A percentile compares a stretch with the other conserved stretches of the same genome.
Conservation (phyloP, 352 stramenopile genomes). For the Phytophthora pisi region DNA sequence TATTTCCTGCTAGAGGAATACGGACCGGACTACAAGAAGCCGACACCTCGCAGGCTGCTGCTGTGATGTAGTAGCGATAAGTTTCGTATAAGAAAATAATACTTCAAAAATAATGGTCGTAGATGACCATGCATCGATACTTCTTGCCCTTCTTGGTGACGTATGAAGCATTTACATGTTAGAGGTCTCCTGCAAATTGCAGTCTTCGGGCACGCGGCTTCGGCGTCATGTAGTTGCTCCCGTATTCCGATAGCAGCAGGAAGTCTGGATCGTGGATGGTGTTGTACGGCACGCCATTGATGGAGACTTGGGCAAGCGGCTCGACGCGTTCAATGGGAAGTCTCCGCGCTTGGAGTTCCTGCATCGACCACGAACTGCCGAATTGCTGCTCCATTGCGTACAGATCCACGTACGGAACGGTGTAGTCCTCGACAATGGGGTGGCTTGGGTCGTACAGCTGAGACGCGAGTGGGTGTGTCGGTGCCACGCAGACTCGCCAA, state of each 20-base stretch:
- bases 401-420: constrained; percentile 43
- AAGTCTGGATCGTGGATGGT: constrained; percentile 37
- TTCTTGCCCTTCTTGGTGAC: too few species aligned
- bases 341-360: constrained; percentile 18
- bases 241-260: constrained; percentile 39
- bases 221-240: constrained; percentile 35
- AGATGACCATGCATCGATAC: too few species aligned
- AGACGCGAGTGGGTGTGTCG: constrained; percentile 40
- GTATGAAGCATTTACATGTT: not conserved
- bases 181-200: not conserved
- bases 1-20: constrained; percentile 36
- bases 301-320: constrained; percentile 25
- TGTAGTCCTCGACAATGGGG: constrained; percentile 14
- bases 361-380: constrained; percentile 25
- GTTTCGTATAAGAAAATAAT: not conserved
- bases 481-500: constrained; percentile 43
- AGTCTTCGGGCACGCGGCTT: constrained; percentile 14
- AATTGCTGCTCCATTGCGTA: constrained; percentile 29
- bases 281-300: constrained; percentile 38
- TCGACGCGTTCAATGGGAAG: constrained; percentile 19
- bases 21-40: constrained; percentile 29
- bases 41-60: constrained; percentile 1
- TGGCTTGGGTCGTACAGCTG: constrained; percentile 38
- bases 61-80: not conserved
- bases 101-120: too few species aligned